Evolutionary conservation across 1,139 yeast species (phyloP), one percentile per base, ranked within the genome.

Genomic region (Protomyces pachydermus): DNA sequence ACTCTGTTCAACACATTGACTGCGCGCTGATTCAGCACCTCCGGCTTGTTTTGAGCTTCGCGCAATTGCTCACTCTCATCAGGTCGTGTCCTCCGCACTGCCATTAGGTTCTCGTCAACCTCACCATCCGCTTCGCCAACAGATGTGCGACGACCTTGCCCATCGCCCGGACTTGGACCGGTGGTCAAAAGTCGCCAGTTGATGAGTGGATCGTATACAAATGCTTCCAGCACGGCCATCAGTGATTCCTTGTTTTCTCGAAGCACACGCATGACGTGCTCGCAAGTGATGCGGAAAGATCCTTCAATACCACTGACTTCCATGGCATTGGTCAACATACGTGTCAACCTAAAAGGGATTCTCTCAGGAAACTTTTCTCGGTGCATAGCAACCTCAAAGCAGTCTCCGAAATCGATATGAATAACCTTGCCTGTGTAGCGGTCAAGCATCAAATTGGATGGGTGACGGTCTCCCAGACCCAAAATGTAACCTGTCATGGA

Each of bases 221-320:
- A 95, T 0, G 98, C 98, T 77, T 95, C 98, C 71, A 95, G 82
- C 66, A 95, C 91, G 0, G 99, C 99, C 96, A 95, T 89, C 72
- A 95, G 81, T 0, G 98, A 93, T 74, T 95, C 99, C 70, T 90
- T 90, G 75, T 93, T 95, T 69, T 87, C 96, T 68, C 99, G 81
- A 67, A 95, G 79, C 2, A 95, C 95, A 68, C 95, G 81, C 98
- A 95, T 93, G 6, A 95, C 98, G 76, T 91, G 93, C 72, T 93
- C 98, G 76, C 97, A 90, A 0, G 98, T 91, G 61, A 93, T 91
- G 72, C 98, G 82, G 81, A 89, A 95, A 38, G 96, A 88, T 1
- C 99, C 99, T 76, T 95, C 98, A 67, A 95, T 91, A 18, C 98
- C 98, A 76, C 97, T 89, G 4, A 95, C 98, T 74, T 95, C 99